phyloP scores from a whole-genome alignment of 768 basidiomycete genomes.

The Suillus ampliporus region DNA sequence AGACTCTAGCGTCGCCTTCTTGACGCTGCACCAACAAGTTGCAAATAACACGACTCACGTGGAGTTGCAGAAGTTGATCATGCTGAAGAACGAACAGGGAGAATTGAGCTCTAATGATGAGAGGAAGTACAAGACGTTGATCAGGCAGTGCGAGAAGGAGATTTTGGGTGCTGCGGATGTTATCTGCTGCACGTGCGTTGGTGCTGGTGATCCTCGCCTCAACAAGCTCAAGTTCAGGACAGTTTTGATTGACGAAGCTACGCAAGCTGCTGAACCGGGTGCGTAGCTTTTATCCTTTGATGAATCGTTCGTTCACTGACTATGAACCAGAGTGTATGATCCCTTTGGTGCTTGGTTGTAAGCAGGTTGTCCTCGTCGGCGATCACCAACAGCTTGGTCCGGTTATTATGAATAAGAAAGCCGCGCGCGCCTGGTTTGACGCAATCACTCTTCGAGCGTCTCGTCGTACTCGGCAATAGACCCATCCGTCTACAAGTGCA shows the following conservation, averaged over 20 bases:
- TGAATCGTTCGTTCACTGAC: slow-evolving; percentile 20
- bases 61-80: slow-evolving; percentile 97
- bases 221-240: slow-evolving; percentile 98
- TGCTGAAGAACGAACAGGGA: slow-evolving; percentile 96
- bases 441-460: slow-evolving; percentile 96
- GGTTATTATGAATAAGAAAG: slow-evolving; percentile 99
- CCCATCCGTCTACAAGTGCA: slow-evolving; percentile 99
- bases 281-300: slow-evolving; percentile 23
- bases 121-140: slow-evolving; percentile 95
- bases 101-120: slow-evolving; percentile 97
- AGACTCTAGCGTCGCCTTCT: slow-evolving; percentile 92
- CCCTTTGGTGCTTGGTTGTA: slow-evolving; percentile 95
- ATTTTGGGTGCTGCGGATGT: slow-evolving; percentile 95
- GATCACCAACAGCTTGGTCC: slow-evolving; percentile 97
- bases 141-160: slow-evolving; percentile 96
- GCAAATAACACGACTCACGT: slow-evolving; percentile 95
- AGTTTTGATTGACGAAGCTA: slow-evolving; percentile 97
- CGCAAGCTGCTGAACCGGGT: slow-evolving; percentile 98
- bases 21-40: slow-evolving; percentile 97
- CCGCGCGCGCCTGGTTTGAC: slow-evolving; percentile 98
- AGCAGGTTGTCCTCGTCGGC: slow-evolving; percentile 97
- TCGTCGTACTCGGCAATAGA: slow-evolving; percentile 92
- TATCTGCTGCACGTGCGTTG: slow-evolving; percentile 98
- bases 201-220: slow-evolving; percentile 94
- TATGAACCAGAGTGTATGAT: slow-evolving; percentile 91